Evolutionary conservation across 2,329 filamentous ascomycete species (phyloP).

Genomic region (Fusarium devonianum): DNA sequence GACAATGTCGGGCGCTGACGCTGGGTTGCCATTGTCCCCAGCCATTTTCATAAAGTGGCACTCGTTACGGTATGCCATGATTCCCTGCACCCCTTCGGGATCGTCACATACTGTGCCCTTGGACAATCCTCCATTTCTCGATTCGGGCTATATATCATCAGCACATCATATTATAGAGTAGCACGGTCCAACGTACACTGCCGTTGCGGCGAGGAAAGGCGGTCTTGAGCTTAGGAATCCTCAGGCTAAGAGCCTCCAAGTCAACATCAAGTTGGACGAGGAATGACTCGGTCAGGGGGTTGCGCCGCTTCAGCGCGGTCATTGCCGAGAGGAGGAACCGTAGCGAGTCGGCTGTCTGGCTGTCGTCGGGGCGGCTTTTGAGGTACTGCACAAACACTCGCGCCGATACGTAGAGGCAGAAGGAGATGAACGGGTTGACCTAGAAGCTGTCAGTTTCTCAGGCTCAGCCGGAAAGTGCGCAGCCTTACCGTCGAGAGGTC

Average conservation of each 20-base stretch:
- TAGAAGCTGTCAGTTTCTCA: slow-evolving; percentile 49
- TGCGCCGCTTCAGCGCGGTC: slow-evolving; percentile 85
- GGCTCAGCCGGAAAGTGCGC: neutral
- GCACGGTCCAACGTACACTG: slow-evolving; percentile 53
- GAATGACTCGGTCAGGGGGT: slow-evolving; percentile 93
- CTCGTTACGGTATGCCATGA: slow-evolving; percentile 54
- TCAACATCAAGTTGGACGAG: slow-evolving; percentile 93
- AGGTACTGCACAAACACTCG: slow-evolving; percentile 95
- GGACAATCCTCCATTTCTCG: slow-evolving; percentile 27
- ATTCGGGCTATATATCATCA: slow-evolving; percentile 43
- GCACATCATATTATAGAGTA: neutral
- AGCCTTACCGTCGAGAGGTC: slow-evolving; percentile 80
- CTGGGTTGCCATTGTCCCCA: slow-evolving; percentile 52
- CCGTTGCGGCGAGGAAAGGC: slow-evolving; percentile 62
- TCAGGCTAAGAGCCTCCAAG: slow-evolving; percentile 74
- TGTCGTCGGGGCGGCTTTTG: slow-evolving; percentile 90
- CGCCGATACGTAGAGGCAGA: slow-evolving; percentile 94
- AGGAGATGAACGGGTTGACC: slow-evolving; percentile 96
- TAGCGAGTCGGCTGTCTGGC: slow-evolving; percentile 78
- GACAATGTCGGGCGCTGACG: slow-evolving; percentile 50
- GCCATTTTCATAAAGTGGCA: slow-evolving; percentile 52
- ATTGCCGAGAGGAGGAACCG: slow-evolving; percentile 91
- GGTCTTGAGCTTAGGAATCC: slow-evolving; percentile 64
- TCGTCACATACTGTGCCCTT: slow-evolving; percentile 45
- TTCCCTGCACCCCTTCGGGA: slow-evolving; percentile 49